Evolutionary conservation across 2,329 filamentous ascomycete genomes (phyloP), one percentile per base, ranked within the genome.

Genomic region (Salinomyces thailandicus): DNA sequence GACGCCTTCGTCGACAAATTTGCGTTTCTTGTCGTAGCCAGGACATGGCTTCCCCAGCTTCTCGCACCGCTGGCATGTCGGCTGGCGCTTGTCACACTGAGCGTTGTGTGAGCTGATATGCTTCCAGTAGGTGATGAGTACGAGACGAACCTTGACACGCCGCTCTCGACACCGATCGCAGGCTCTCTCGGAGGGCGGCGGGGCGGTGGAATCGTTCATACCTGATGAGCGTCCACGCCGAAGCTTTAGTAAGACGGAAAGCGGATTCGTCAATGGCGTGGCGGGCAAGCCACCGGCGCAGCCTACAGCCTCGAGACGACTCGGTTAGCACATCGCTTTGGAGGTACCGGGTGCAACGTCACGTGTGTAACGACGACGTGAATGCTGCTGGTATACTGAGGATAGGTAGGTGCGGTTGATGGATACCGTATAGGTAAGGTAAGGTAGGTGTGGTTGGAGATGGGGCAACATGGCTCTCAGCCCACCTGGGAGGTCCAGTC

Each of bases 11-110:
- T 57, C 54, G 18, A 57, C 54, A 31, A 57, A 57, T 41, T 57
- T 57, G 17, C 54, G 49, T 32, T 55, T 57, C 50, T 56, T 57
- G 45, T 56, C 54, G 37, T 57, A 57, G 15, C 54, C 54, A 8
- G 54, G 53, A 38, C 54, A 57, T 41, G 53, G 50, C 42, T 56
- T 56, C 34, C 53, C 52, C 6, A 57, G 45, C 44, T 57, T 57
- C 43, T 56, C 53, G 43, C 54, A 57, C 16, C 54, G 48, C 12
- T 46, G 40, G 41, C 54, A 57, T 28, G 48, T 39, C 15, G 54
- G 54, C 28, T 50, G 47, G 15, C 46, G 44, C 37, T 57, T 57
- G 40, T 57, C 54, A 36, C 53, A 55, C 52, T 54, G 34, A 24
- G 27, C 27, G 22, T 13, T 30, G 9, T 18, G 35, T 36, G 15